Evolutionary conservation across 257 asterid genomes (phyloP), one percentile per base, ranked within the genome.

Genomic region (Eustoma russellianum): DNA sequence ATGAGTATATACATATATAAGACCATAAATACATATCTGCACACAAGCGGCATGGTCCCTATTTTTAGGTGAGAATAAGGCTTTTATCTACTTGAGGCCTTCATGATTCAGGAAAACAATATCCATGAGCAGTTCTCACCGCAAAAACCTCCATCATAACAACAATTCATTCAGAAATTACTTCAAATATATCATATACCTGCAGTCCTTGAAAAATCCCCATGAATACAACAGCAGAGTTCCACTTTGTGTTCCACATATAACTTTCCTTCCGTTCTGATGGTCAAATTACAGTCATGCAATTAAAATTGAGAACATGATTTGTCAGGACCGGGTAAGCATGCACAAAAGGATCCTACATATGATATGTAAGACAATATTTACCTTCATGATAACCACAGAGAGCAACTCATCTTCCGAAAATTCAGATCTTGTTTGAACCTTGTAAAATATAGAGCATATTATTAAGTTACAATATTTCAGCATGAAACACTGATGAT

Each of bases 171-270:
- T 6, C 43, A 55, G 7, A 9, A 9, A 17, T 24, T 14, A 48
- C 28, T 19, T 14, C 17, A 13, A 16, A 8, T 18, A 41, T 17
- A 28, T n/a, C 2, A 0, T 30, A 9, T 70, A 81, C 98, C 96
- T 90, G 88, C 96, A 87, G 70, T 91, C 96, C 76, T 84, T 91
- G 77, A 91, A 91, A 74, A 82, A 91, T n/a, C 96, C 96, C 98
- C 96, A 91, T 0, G 96, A 87, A 67, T 87, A 91, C 78, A 91
- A 66, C 62, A 91, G 60, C 11, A 91, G 69, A 52, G 76, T 67
- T 62, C 96, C 98, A 58, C 77, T 43, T 67, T 82, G 94, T 48
- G 96, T 78, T 49, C 91, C 95, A 41, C 95, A 88, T 67, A 88
- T 56, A 48, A 88, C 91, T 74, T 88, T 88, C 56, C 90, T 73